Conservation (phyloP, 1,139 yeast genomes). For the Diutina catenulata region DNA sequence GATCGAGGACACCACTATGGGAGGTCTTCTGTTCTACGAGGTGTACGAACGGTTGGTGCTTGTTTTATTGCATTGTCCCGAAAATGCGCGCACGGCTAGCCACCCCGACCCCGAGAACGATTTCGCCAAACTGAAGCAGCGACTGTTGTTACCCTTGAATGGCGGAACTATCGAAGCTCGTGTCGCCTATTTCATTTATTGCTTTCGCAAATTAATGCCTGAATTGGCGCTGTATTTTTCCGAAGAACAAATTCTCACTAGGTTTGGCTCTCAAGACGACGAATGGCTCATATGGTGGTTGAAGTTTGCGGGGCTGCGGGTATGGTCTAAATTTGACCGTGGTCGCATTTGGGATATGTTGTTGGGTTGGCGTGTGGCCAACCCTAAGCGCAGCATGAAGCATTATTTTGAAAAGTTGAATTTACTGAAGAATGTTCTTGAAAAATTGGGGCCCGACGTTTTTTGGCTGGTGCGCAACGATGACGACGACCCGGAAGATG, state of each 20-base stretch:
- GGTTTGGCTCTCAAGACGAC: constrained; percentile 56
- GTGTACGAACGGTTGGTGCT: constrained; percentile 67
- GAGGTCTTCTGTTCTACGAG: constrained; percentile 45
- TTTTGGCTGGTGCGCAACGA: constrained; percentile 24
- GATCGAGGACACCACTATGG: constrained; percentile 17
- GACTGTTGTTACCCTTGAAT: constrained; percentile 27
- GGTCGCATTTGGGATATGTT: constrained; percentile 86
- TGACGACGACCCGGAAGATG: constrained; percentile 8
- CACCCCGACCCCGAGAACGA: neutral
- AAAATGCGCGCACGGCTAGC: constrained; percentile 10
- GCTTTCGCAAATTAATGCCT: constrained; percentile 54
- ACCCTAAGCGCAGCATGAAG: constrained; percentile 14
- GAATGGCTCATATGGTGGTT: constrained; percentile 96
- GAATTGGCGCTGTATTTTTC: constrained; percentile 67
- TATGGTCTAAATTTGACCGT: constrained; percentile 69
- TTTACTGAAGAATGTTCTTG: constrained; percentile 11
- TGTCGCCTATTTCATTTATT: constrained; percentile 60
- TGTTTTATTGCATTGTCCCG: constrained; percentile 66
- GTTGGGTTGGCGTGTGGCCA: constrained; percentile 54
- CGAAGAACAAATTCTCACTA: constrained; percentile 66
- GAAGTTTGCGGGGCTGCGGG: constrained; percentile 84
- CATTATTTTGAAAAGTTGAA: constrained; percentile 22
- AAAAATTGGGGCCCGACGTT: constrained; percentile 32
- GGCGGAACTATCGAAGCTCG: constrained; percentile 66
- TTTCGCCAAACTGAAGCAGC: too few species aligned